Evolutionary conservation across 306 rosid species (phyloP).

Genomic region (Ochetophila trinervis): DNA sequence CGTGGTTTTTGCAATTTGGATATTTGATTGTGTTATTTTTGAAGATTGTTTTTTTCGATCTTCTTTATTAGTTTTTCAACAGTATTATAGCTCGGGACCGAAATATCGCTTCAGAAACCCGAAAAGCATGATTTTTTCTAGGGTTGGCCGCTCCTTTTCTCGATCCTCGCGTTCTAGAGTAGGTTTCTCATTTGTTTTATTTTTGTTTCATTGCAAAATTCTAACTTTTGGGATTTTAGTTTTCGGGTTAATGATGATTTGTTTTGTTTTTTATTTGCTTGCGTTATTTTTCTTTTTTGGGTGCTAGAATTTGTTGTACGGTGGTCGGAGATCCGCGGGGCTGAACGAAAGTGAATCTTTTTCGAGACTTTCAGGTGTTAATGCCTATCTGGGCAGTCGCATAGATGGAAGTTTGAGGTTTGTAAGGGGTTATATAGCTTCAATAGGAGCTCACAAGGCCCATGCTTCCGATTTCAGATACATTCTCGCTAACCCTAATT

Average conservation of each 20-base stretch:
- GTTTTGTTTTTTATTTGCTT: not conserved
- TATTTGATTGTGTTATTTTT: not conserved
- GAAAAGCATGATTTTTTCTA: constrained; percentile 53
- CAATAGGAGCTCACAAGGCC: constrained; percentile 39
- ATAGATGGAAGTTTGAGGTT: constrained; percentile 56
- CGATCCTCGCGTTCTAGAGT: constrained; percentile 64
- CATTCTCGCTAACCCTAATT: constrained; percentile 56
- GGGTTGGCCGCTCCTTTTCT: constrained; percentile 60
- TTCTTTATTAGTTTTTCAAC: not conserved
- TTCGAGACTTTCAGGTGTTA: constrained; percentile 29
- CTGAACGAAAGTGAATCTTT: constrained; percentile 31
- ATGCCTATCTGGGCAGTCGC: constrained; percentile 36
- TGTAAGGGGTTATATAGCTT: constrained; percentile 49
- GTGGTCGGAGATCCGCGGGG: constrained; percentile 44
- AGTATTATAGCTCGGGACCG: not conserved
- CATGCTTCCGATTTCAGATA: constrained; percentile 41
- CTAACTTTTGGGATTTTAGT: not conserved
- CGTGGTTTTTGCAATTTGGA: too few relatives aligned
- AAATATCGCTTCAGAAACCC: not conserved
- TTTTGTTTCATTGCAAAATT: not conserved
- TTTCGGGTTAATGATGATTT: not conserved
- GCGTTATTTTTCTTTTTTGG: constrained; percentile 6
- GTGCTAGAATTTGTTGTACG: constrained; percentile 46
- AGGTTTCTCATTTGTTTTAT: constrained; percentile 1
- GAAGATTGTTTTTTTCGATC: constrained; percentile 12